Evolutionary conservation across 257 asterid species (phyloP).

Genomic region (Ballota nigra): DNA sequence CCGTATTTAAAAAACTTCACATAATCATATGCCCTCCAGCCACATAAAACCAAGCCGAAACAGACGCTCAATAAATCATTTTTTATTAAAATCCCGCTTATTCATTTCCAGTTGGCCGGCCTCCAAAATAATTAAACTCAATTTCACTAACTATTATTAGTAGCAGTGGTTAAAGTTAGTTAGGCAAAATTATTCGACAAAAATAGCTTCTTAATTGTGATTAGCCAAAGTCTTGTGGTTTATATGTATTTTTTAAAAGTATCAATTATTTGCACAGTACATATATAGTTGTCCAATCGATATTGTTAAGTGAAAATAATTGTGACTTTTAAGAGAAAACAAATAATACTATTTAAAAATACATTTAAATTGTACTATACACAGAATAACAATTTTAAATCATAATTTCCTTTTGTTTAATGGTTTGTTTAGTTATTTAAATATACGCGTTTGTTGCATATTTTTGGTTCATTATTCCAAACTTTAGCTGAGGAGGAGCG

Average conservation of each 20-base stretch:
- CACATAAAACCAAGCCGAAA: slow-evolving; percentile 18
- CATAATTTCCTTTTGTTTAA: background rate
- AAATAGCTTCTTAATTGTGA: background rate
- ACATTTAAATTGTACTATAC: too few species aligned
- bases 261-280: too few species aligned
- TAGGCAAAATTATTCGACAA: background rate
- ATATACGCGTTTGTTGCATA: slow-evolving; percentile 15
- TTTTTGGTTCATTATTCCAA: slow-evolving; percentile 17
- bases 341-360: too few species aligned
- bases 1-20: too few species aligned
- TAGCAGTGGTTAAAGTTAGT: slow-evolving; percentile 23
- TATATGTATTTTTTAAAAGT: too few species aligned
- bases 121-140: background rate
- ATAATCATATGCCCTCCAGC: slow-evolving; percentile 4
- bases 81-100: slow-evolving; percentile 14
- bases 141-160: slow-evolving; percentile 6
- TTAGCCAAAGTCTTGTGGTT: too few species aligned
- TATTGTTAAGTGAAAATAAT: too few species aligned
- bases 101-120: slow-evolving; percentile 38
- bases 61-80: background rate
- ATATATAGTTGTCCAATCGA: background rate
- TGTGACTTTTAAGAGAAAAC: too few species aligned
- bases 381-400: too few species aligned
- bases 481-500: slow-evolving; percentile 32
- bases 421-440: background rate